Percentiles rank a stretch among this genome's conserved stretches.
These are phyloP conservation scores for Vigna reflexopilosa DNA, from an alignment of 306 rosid genomes.

Conservation along the genomic window DNA sequence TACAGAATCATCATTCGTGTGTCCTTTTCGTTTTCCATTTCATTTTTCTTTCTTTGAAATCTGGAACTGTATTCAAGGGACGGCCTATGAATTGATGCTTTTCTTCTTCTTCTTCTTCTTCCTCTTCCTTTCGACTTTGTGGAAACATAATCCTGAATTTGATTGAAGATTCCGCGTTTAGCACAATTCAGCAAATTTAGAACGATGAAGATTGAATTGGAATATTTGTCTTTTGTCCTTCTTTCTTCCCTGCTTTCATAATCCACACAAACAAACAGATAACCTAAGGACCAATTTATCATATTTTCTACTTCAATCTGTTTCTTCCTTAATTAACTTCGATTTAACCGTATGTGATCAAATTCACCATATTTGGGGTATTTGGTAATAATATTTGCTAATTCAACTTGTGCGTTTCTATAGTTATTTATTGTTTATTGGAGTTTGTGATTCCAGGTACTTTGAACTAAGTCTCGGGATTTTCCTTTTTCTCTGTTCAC, in stretches of 20 bases:
- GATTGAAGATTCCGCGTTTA: not conserved
- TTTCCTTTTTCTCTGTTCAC: not conserved
- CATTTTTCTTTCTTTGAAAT: not conserved
- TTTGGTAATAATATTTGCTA: not conserved
- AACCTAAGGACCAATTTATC: not conserved
- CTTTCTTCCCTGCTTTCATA: not conserved
- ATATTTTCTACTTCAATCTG: not conserved
- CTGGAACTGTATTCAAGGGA: not conserved
- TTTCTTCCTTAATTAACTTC: conserved; percentile 28
- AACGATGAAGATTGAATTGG: conserved; percentile 20
- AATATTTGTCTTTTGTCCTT: not conserved
- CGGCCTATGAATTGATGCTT: not conserved
- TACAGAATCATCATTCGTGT: not conserved
- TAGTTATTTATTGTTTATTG: not conserved
- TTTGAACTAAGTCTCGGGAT: not conserved
- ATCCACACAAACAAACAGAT: not conserved
- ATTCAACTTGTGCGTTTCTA: conserved; percentile 1
- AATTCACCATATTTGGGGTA: conserved; percentile 31
- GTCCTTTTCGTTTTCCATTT: conserved; percentile 4
- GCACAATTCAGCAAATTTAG: not conserved
- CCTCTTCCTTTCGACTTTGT: not conserved
- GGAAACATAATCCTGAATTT: conserved; percentile 1
- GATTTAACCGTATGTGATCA: not conserved
- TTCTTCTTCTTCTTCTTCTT: too few relatives aligned
- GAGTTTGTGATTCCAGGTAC: not conserved